A percentile compares a stretch with the other conserved stretches of the same genome.
Conservation (phyloP, 2,329 filamentous ascomycete species). For the Stachybotrys elegans region DNA sequence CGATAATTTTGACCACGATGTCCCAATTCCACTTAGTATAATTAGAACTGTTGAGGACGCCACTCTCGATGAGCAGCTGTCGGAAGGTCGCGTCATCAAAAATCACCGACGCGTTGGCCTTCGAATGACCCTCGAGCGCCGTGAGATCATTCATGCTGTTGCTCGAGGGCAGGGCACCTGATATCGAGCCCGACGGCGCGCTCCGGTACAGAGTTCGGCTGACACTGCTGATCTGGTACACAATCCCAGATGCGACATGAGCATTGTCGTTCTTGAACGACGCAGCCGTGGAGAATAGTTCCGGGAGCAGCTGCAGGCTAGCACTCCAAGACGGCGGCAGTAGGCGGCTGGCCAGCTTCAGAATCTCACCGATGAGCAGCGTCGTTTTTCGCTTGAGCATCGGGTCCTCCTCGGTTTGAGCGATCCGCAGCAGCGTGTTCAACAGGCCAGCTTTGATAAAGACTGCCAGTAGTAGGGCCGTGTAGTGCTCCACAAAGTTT, state of each 20-base stretch:
- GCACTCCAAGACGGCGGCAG: constrained; percentile 78
- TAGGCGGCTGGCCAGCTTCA: constrained; percentile 83
- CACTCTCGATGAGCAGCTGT: constrained; percentile 67
- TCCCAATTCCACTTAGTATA: constrained; percentile 98
- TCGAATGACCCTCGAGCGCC: constrained; percentile 52
- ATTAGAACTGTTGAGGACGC: constrained; percentile 83
- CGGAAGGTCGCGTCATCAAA: constrained; percentile 60
- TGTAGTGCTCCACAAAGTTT: constrained; percentile 92
- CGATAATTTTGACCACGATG: constrained; percentile 81
- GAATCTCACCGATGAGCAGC: constrained; percentile 80
- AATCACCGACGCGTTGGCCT: constrained; percentile 37
- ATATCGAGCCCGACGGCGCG: constrained; percentile 41
- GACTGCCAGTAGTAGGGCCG: constrained; percentile 77
- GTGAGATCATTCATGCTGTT: constrained; percentile 43
- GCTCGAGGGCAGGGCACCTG: constrained; percentile 34
- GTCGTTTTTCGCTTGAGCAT: constrained; percentile 83
- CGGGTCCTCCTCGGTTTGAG: constrained; percentile 62
- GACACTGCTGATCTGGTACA: constrained; percentile 97
- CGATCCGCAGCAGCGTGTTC: constrained; percentile 55
- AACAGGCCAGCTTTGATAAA: constrained; percentile 78
- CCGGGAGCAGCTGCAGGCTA: constrained; percentile 80
- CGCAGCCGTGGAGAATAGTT: constrained; percentile 73
- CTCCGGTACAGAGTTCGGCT: constrained; percentile 88
- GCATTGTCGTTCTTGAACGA: constrained; percentile 66
- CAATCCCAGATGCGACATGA: constrained; percentile 79